Percentiles rank a stretch among this genome's conserved stretches.
These are phyloP conservation scores for Metschnikowia cubensis DNA, from an alignment of 805 yeast species.

Conservation along the genomic window DNA sequence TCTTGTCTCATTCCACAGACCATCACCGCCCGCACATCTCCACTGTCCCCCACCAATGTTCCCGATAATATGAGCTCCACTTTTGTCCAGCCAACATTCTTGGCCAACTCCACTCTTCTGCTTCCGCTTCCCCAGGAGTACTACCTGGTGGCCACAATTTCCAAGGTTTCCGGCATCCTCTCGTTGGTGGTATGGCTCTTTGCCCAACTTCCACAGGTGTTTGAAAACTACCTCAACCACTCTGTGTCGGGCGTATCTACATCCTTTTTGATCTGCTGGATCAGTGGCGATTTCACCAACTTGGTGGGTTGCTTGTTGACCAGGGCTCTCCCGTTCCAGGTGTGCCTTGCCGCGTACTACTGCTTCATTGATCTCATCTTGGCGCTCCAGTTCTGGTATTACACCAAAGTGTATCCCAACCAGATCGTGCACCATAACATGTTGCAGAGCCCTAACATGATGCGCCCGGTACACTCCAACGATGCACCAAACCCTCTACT, in stretches of 20 bases:
- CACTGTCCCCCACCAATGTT: background rate
- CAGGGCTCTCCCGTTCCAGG: conserved; percentile 76
- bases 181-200: conserved; percentile 25
- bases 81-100: conserved; percentile 1
- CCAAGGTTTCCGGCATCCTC: conserved; percentile 18
- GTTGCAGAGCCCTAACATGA: conserved; percentile 36
- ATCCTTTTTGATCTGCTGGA: conserved; percentile 32
- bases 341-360: conserved; percentile 67
- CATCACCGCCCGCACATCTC: background rate
- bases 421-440: conserved; percentile 39
- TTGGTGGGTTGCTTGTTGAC: conserved; percentile 73
- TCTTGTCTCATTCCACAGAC: background rate
- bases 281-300: conserved; percentile 42
- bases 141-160: conserved; percentile 9
- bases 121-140: conserved; percentile 13
- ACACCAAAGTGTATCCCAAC: conserved; percentile 17
- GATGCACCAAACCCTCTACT: conserved; percentile 8
- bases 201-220: conserved; percentile 29
- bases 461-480: conserved; percentile 19
- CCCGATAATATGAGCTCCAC: conserved; percentile 4
- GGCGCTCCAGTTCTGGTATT: conserved; percentile 19
- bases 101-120: conserved; percentile 7
- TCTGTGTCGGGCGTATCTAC: conserved; percentile 34
- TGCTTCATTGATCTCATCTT: conserved; percentile 30
- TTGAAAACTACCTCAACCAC: conserved; percentile 28